Percentiles rank a stretch among this genome's conserved stretches.
These are phyloP conservation scores for Chlorociboria aeruginascens DNA, from an alignment of 495 filamentous ascomycete species.

Conservation along the genomic window DNA sequence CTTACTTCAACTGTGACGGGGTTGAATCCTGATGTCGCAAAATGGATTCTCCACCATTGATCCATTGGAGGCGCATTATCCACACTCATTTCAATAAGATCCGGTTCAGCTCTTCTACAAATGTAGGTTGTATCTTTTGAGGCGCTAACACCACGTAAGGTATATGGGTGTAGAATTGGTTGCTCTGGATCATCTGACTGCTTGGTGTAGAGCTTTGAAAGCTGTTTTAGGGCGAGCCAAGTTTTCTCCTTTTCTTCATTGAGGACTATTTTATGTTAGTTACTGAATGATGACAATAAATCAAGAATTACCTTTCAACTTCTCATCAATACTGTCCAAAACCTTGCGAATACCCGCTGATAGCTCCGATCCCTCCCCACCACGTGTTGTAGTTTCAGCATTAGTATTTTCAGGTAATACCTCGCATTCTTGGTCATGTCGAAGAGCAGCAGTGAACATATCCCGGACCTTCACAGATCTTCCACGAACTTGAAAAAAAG, in stretches of 20 bases:
- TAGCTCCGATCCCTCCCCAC: constrained; percentile 6
- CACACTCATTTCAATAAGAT: constrained; percentile 17
- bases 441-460: constrained; percentile 11
- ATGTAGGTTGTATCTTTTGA: constrained; percentile 16
- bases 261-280: constrained; percentile 28
- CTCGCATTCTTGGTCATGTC: constrained; percentile 17
- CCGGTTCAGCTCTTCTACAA: constrained; percentile 9
- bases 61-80: constrained; percentile 10
- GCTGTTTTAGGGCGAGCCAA: constrained; percentile 30
- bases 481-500: constrained; percentile 3
- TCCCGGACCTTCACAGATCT: constrained; percentile 15
- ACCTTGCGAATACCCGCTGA: constrained; percentile 28
- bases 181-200: constrained; percentile 34
- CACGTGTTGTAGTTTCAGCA: no score
- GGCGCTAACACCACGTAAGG: constrained; percentile 10
- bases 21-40: constrained; percentile 11
- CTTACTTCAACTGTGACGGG: constrained; percentile 17
- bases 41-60: constrained; percentile 29
- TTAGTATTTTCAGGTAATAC: no score
- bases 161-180: constrained; percentile 28
- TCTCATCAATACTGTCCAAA: constrained; percentile 33
- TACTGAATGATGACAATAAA: background rate
- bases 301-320: constrained; percentile 33
- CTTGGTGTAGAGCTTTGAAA: constrained; percentile 42
- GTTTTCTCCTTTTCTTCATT: constrained; percentile 39